Evolutionary conservation across 495 filamentous ascomycete genomes (phyloP), one percentile per base, ranked within the genome.

Genomic region (Aspergillus diversus): DNA sequence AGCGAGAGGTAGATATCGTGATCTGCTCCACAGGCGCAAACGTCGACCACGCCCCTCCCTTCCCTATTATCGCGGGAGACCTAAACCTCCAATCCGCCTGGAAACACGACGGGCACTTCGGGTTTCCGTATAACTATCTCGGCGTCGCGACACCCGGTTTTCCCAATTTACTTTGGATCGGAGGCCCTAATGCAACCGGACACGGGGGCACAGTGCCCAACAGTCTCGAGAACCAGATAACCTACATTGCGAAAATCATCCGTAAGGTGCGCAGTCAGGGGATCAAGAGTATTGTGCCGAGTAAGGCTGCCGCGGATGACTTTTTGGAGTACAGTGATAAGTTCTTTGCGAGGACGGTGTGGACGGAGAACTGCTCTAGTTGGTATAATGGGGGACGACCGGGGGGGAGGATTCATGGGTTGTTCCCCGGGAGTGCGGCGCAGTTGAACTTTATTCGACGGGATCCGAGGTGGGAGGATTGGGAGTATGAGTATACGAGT

Each of bases 11-110:
- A 1, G 87, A 89, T 61, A 82, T 82, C 32, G 75, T 87, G 2
- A 85, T 91, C 69, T 92, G 89, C 70, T 83, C 89, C 13, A 92
- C 89, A 0, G 89, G 89, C 9, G 86, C 86, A 32, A 86, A 90
- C 66, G 73, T 77, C 15, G 79, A 85, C 58, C 78, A 86, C 60
- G 80, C 82, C 1, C 84, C 86, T 0, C 84, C 83, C 0, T 91
- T 90, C 67, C 77, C 83, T 7, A 82, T 90, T 68, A 69, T 74
- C 53, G 78, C 80, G 4, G 67, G 79, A 58, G 82, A 81, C 1
- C 67, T 80, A 11, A 80, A 87, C 58, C 77, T 88, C 6, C 72
- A 71, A 55, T 62, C 63, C 5, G 77, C 80, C 7, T 86, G 82
- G 82, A 79, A 77, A 50, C 74, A 82, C n/a, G 73, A 77, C 55